These are phyloP conservation scores for Fonsecaea monophora DNA, from an alignment of 2,329 filamentous ascomycete genomes.

Conservation along the genomic window DNA sequence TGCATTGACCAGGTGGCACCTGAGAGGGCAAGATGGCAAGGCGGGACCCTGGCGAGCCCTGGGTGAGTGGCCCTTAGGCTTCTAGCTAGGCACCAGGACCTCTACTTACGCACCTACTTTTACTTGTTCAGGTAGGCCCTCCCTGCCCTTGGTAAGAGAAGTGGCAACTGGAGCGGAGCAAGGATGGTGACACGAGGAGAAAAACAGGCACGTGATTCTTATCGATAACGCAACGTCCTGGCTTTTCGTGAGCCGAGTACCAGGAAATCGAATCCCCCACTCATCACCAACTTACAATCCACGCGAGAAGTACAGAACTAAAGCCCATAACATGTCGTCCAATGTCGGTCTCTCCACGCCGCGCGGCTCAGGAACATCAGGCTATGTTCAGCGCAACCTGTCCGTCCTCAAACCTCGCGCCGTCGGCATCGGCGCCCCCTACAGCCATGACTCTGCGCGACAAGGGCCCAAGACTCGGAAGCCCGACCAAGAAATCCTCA, in stretches of 20 bases:
- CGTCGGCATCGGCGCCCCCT: conserved; percentile 69
- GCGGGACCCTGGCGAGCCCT: too few relatives aligned
- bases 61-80: too few relatives aligned
- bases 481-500: conserved; percentile 89
- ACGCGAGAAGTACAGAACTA: too few relatives aligned
- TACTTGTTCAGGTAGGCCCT: too few relatives aligned
- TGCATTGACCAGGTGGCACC: neutral
- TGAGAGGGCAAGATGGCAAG: too few relatives aligned
- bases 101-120: neutral
- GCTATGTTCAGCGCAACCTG: conserved; percentile 95
- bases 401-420: conserved; percentile 87
- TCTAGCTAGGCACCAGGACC: neutral
- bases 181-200: neutral
- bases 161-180: neutral
- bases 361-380: conserved; percentile 92
- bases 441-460: conserved; percentile 50
- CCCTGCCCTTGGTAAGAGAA: too few relatives aligned
- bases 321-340: conserved; percentile 72
- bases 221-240: conserved; percentile 17
- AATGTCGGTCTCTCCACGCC: conserved; percentile 97
- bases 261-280: neutral
- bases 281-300: neutral
- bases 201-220: conserved; percentile 11
- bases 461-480: conserved; percentile 67
- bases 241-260: neutral